A percentile compares a stretch with the other conserved stretches of the same genome.
Evolutionary conservation across 2,329 filamentous ascomycete genomes (phyloP).

Genomic region (Cordyceps militaris): DNA sequence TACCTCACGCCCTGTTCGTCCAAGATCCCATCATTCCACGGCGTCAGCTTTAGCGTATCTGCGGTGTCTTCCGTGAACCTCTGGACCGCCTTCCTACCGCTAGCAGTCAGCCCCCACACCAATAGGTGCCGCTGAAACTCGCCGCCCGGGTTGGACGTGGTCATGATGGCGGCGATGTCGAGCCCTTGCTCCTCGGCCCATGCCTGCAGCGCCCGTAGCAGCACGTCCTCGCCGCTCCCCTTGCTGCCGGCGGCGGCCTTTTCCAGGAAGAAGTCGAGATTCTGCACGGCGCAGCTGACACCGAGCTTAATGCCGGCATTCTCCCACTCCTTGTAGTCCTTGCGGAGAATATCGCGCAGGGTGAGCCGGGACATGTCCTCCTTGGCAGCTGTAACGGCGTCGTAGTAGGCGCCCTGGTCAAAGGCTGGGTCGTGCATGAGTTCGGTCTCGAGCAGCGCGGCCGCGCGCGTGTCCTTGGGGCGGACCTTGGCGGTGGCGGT

Average conservation of each 20-base stretch:
- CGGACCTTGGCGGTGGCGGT: slow-evolving; percentile 57
- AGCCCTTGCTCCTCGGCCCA: slow-evolving; percentile 53
- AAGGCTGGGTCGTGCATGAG: slow-evolving; percentile 38
- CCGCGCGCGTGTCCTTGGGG: slow-evolving; percentile 50
- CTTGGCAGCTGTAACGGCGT: slow-evolving; percentile 56
- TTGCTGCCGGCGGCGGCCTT: slow-evolving; percentile 39
- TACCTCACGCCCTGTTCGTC: slow-evolving; percentile 43
- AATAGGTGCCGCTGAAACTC: slow-evolving; percentile 60
- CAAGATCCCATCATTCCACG: slow-evolving; percentile 44
- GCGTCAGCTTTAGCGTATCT: slow-evolving; percentile 47
- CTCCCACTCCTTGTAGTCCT: slow-evolving; percentile 80
- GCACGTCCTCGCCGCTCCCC: slow-evolving; percentile 18
- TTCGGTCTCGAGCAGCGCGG: slow-evolving; percentile 47
- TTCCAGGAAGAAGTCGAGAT: slow-evolving; percentile 51
- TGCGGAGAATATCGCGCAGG: slow-evolving; percentile 63
- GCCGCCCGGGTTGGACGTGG: slow-evolving; percentile 48
- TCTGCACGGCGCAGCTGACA: slow-evolving; percentile 58
- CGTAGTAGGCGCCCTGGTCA: slow-evolving; percentile 49
- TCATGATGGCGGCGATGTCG: slow-evolving; percentile 64
- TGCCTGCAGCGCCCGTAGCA: slow-evolving; percentile 41
- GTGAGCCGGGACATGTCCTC: slow-evolving; percentile 55
- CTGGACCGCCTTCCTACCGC: slow-evolving; percentile 42
- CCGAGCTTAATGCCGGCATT: slow-evolving; percentile 52
- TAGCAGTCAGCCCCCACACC: slow-evolving; percentile 52
- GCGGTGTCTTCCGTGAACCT: slow-evolving; percentile 43